These are phyloP conservation scores for Plasmodium knowlesi DNA, from an alignment of 169 alveolate genomes.

Conservation along the genomic window DNA sequence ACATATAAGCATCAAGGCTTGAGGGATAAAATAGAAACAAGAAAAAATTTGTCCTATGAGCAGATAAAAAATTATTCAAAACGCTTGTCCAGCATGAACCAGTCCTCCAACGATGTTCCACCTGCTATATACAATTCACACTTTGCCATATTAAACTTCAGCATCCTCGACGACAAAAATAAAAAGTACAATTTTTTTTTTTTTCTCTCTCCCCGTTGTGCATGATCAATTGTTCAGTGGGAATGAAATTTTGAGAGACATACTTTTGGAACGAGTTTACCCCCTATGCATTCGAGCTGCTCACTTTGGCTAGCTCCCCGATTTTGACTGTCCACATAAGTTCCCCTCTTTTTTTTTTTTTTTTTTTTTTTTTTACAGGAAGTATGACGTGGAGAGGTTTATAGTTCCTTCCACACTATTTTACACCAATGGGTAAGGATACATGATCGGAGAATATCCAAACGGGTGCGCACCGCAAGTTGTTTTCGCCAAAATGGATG, in stretches of 20 bases:
- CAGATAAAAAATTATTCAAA: constrained; percentile 27
- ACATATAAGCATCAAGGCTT: neutral
- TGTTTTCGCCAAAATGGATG: neutral
- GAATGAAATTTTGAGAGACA: neutral
- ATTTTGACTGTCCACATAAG: neutral
- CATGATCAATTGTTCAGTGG: neutral
- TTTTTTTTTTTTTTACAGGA: constrained; percentile 35
- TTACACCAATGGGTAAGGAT: constrained; percentile 44
- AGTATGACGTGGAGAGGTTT: constrained; percentile 73
- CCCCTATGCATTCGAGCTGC: neutral
- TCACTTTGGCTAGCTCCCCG: neutral
- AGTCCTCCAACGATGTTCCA: neutral
- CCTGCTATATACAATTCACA: constrained; percentile 6
- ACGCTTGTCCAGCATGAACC: constrained; percentile 17
- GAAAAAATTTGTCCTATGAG: constrained; percentile 33
- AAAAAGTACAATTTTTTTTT: constrained; percentile 24
- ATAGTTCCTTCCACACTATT: constrained; percentile 58
- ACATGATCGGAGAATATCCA: neutral
- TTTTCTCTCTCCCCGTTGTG: neutral
- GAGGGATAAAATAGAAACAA: neutral
- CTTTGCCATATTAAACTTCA: constrained; percentile 44
- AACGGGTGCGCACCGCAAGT: neutral
- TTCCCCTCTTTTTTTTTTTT: constrained; percentile 15
- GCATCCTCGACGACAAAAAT: constrained; percentile 73
- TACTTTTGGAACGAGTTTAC: neutral